Evolutionary conservation across 345 rosid species (phyloP).

Genomic region (Citrus glauca): DNA sequence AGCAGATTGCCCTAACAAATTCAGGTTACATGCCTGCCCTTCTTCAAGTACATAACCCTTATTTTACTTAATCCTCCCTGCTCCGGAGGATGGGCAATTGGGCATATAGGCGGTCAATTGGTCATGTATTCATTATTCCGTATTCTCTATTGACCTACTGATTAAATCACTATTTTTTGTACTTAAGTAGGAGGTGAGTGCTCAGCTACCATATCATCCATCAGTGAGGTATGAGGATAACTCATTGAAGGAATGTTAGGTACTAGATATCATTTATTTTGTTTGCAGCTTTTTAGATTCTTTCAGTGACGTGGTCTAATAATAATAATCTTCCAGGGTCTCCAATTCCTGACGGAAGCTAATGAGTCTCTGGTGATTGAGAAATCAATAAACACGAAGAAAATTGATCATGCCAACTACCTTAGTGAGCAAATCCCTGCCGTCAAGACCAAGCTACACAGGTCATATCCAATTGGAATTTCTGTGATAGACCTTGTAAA

Average conservation of each 20-base stretch:
- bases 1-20: neutral
- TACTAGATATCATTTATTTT: neutral
- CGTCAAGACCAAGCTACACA: conserved; percentile 52
- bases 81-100: neutral
- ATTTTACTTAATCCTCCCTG: neutral
- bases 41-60: neutral
- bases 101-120: neutral
- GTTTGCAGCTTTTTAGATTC: neutral
- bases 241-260: conserved; percentile 41
- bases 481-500: conserved; percentile 45
- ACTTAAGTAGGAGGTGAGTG: conserved; percentile 45
- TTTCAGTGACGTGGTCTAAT: neutral
- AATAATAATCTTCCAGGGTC: conserved; percentile 54
- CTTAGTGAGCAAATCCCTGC: conserved; percentile 21
- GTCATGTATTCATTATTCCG: neutral
- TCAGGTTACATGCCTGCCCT: neutral
- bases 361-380: conserved; percentile 24
- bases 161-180: conserved; percentile 13
- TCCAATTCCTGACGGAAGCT: conserved; percentile 62
- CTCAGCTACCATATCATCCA: conserved; percentile 43
- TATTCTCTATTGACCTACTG: neutral
- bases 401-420: conserved; percentile 23
- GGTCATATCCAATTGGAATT: conserved; percentile 64
- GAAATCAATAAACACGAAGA: conserved; percentile 22
- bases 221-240: conserved; percentile 39